Base-by-base conservation (phyloP, 2,329 filamentous ascomycete genomes). In the Coniella lustricola region DNA sequence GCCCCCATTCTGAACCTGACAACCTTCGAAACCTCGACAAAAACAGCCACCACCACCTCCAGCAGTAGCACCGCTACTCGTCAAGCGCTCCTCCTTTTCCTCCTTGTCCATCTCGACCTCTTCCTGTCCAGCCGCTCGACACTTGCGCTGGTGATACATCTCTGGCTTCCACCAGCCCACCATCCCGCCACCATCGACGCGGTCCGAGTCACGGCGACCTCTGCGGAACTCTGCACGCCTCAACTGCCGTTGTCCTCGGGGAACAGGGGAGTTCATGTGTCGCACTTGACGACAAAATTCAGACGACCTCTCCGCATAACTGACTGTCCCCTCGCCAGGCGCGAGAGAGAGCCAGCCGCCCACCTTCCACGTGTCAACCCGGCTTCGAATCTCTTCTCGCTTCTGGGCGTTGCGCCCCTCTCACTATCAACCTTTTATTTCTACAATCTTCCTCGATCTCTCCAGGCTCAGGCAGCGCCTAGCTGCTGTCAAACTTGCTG, bases 401-500 rank as follows among this genome's bases (percentile, higher is more conserved):
- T 35, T 44, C 39, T 41, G 51, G 41, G 45, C 44, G 10, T 45
- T 39, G 51, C 40, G 44, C 46, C 43, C 39, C 22, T 36, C 22
- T n/a, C 21, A 31, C 18, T n/a, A 10, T 20, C 20, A 42, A 12
- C 18, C 49, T 25, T 33, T 17, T 18, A 32, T 35, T 16, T 33
- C 12, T 18, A 29, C 45, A 14, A 46, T 38, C 36, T 32, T 44
- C 45, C 20, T 33, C 38, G 8, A 35, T 14, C 39, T 21, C 20
- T 21, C 25, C 43, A 43, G 21, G 34, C 45, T 48, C 22, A 42
- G 40, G 46, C 52, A 44, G 48, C 46, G 48, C 41, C 36, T 22
- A 37, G 51, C 50, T 52, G 51, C 47, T 50, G 54, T 52, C 52
- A 56, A 56, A 54, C 49, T 59, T 49, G 37, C 50, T 54, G 52